Percentiles rank a stretch among this genome's conserved stretches.
Conservation (phyloP, 805 yeast genomes). For the Barnettozyma vustinii region DNA sequence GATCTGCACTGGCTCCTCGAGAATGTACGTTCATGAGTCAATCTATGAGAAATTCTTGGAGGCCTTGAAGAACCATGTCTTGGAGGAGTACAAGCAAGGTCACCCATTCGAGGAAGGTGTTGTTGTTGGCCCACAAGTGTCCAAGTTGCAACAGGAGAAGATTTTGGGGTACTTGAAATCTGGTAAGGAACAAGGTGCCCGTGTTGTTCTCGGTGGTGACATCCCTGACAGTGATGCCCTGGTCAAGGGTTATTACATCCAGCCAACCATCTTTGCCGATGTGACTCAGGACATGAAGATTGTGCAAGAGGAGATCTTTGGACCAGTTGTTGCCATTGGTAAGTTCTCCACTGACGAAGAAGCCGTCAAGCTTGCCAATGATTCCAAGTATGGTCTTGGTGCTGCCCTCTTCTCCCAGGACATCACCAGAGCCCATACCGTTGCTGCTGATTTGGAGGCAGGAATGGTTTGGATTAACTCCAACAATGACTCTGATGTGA, state of each 20-base stretch:
- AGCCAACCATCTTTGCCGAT: constrained; percentile 45
- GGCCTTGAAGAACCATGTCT: constrained; percentile 31
- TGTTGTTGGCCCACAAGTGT: constrained; percentile 52
- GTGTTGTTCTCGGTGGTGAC: constrained; percentile 41
- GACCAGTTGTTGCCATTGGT: constrained; percentile 44
- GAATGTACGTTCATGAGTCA: constrained; percentile 51
- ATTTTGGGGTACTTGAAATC: constrained; percentile 40
- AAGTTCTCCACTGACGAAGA: constrained; percentile 40
- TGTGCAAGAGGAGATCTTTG: constrained; percentile 45
- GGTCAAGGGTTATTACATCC: constrained; percentile 32
- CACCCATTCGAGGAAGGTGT: constrained; percentile 38
- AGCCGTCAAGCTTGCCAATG: constrained; percentile 38
- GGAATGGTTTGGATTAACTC: constrained; percentile 57
- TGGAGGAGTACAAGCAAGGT: constrained; percentile 37
- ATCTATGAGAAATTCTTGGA: constrained; percentile 46
- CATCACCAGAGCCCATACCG: constrained; percentile 32
- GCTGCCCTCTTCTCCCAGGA: constrained; percentile 40
- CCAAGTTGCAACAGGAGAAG: constrained; percentile 42
- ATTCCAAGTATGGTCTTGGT: constrained; percentile 41
- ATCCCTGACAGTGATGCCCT: constrained; percentile 24
- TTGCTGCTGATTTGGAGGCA: constrained; percentile 37
- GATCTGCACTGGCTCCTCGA: constrained; percentile 60
- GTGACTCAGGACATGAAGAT: constrained; percentile 36
- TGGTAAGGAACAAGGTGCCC: constrained; percentile 52
- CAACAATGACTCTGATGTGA: constrained; percentile 49